Percentiles rank a stretch among this genome's conserved stretches.
Conservation (phyloP, 192 early-diverging fungal species). For the Coemansia sp. region DNA sequence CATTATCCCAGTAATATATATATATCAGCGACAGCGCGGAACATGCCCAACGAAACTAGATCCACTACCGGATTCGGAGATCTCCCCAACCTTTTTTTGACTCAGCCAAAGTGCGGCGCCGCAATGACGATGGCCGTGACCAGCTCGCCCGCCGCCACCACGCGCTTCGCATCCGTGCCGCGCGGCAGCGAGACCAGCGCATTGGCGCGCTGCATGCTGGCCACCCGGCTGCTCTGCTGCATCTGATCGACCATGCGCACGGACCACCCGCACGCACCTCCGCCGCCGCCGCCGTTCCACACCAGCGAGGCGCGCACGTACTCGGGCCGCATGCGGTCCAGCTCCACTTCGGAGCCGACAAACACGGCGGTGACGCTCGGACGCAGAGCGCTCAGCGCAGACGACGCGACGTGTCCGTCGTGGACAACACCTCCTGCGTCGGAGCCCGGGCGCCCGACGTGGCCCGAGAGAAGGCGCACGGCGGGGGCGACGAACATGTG, state of each 20-base stretch:
- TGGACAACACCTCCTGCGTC: not conserved
- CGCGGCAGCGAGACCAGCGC: constrained; percentile 74
- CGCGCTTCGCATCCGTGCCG: constrained; percentile 28
- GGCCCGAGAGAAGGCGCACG: constrained; percentile 75
- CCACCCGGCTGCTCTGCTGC: constrained; percentile 80
- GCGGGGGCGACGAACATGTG: constrained; percentile 88
- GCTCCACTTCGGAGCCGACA: constrained; percentile 59
- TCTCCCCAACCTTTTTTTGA: no score
- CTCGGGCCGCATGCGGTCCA: constrained; percentile 43
- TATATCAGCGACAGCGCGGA: not conserved
- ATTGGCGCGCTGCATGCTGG: constrained; percentile 77
- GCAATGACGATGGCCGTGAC: constrained; percentile 37
- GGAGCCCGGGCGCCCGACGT: constrained; percentile 16
- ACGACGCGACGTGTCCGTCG: not conserved
- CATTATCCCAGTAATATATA: not conserved
- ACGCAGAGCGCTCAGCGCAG: constrained; percentile 48
- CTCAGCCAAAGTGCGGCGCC: constrained; percentile 9
- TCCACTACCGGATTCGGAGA: no score
- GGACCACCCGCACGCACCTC: constrained; percentile 17
- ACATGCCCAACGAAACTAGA: no score
- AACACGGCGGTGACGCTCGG: constrained; percentile 68
- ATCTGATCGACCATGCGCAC: constrained; percentile 62
- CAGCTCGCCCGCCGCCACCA: constrained; percentile 12
- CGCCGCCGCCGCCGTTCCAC: constrained; percentile 19
- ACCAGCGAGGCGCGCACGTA: constrained; percentile 27